Conservation (phyloP, 164 flowering plant genomes). For the Liquidambar formosana region DNA sequence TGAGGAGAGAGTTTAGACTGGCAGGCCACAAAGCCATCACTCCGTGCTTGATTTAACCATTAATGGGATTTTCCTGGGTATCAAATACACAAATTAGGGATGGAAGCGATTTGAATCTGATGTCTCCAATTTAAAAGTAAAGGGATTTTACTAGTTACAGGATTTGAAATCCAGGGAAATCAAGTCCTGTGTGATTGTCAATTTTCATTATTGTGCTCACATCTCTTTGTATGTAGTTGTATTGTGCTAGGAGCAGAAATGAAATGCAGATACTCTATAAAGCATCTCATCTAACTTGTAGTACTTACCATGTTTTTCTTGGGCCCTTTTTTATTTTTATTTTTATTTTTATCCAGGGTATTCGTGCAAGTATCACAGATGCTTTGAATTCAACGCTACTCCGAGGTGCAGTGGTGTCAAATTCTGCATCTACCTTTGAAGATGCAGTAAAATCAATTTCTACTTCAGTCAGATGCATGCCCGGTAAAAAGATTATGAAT, state of each 20-base stretch:
- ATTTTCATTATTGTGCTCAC: no score
- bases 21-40: no score
- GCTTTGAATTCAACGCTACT: conserved; percentile 18
- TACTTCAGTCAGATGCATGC: conserved; percentile 17
- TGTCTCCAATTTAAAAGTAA: no score
- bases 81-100: no score
- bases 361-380: conserved; percentile 24
- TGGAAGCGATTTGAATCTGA: no score
- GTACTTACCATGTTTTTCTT: neutral
- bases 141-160: no score
- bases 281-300: neutral
- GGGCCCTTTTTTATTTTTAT: conserved; percentile 4
- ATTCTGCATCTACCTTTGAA: conserved; percentile 1
- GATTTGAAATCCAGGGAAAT: no score
- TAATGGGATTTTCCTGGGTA: no score
- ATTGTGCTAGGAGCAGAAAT: neutral
- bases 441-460: conserved; percentile 18
- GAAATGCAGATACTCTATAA: neutral
- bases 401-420: conserved; percentile 15
- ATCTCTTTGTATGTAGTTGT: no score
- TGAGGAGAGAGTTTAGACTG: no score
- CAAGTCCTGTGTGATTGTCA: no score
- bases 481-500: conserved; percentile 27
- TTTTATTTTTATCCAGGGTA: conserved; percentile 34
- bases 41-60: no score